Evolutionary conservation across 2,329 filamentous ascomycete genomes (phyloP).

Genomic region (Huntiella moniliformis): DNA sequence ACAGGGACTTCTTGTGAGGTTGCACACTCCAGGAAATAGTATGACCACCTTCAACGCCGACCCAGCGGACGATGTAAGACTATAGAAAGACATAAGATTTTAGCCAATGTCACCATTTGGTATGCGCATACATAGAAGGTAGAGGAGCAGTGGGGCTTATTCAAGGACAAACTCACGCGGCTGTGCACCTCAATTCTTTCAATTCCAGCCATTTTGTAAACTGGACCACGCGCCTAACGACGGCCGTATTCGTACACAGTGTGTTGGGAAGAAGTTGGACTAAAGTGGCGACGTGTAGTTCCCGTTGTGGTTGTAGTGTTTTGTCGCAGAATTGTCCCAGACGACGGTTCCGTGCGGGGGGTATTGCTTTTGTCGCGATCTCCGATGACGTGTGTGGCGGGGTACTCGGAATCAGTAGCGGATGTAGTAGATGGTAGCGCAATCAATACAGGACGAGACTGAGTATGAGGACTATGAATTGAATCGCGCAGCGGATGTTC

Average conservation of each 20-base stretch:
- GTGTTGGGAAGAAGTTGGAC: no score
- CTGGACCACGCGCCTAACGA: conserved; percentile 3
- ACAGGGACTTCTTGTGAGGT: conserved; percentile 94
- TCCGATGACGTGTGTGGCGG: conserved; percentile 2
- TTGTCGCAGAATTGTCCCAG: no score
- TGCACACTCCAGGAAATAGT: conserved; percentile 97
- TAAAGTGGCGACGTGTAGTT: no score
- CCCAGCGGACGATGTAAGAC: conserved; percentile 98
- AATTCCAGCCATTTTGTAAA: conserved; percentile 61
- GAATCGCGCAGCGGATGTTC: not conserved
- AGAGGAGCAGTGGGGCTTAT: not conserved
- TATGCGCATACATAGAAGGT: not conserved
- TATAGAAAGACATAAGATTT: conserved; percentile 22
- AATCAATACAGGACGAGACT: not conserved
- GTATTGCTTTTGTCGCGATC: not conserved
- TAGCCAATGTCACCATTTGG: not conserved
- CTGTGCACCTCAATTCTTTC: conserved; percentile 95
- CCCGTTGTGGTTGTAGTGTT: no score
- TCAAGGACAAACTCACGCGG: conserved; percentile 42
- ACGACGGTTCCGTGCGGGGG: no score
- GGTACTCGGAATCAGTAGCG: conserved; percentile 4
- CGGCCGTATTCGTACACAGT: no score
- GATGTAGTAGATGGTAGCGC: conserved; percentile 1
- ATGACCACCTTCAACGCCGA: conserved; percentile 72
- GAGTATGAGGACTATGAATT: not conserved